A percentile compares a stretch with the other conserved stretches of the same genome.
phyloP scores from a whole-genome alignment of 257 asterid species.

The Nicotiana tabacum region DNA sequence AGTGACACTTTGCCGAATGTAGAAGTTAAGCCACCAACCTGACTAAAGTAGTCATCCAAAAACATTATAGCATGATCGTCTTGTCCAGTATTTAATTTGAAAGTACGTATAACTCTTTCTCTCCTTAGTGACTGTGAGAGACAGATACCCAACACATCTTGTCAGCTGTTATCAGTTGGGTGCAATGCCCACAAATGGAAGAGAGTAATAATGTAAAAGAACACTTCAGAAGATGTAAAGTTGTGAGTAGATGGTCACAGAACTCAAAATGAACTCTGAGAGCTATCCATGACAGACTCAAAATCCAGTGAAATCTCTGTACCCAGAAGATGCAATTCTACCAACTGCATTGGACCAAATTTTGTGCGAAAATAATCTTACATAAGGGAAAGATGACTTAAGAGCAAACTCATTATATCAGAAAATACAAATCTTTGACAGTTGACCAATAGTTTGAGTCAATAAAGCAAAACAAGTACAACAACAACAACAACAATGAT shows the following conservation, averaged over 20 bases:
- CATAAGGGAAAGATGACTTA: neutral
- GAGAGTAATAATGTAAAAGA: neutral
- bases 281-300: neutral
- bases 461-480: no score
- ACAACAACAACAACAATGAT: no score
- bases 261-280: neutral
- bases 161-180: neutral
- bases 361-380: neutral
- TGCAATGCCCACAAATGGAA: neutral
- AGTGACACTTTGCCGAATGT: neutral
- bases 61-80: slow-evolving; percentile 96
- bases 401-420: neutral
- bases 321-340: neutral
- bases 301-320: neutral
- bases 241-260: neutral
- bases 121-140: slow-evolving; percentile 63
- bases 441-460: neutral
- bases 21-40: slow-evolving; percentile 42
- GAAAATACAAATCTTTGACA: neutral
- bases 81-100: slow-evolving; percentile 88
- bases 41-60: slow-evolving; percentile 66
- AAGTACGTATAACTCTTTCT: slow-evolving; percentile 62
- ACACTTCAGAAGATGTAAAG: neutral
- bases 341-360: neutral
- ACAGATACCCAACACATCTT: neutral